Conservation (phyloP, 2,329 filamentous ascomycete genomes). For the Tothia fuscella region DNA sequence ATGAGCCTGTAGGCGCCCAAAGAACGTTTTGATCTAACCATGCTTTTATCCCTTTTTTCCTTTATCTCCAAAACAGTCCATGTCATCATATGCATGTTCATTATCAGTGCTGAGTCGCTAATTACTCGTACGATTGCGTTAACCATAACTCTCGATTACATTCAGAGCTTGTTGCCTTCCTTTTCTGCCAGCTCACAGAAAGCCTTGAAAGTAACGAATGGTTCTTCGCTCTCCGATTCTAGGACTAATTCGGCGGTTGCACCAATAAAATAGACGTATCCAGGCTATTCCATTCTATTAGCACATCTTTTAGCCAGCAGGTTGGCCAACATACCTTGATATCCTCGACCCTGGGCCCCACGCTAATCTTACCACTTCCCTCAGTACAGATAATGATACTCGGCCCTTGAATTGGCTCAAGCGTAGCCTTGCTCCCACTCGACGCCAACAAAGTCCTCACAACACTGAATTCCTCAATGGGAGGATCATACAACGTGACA, state of each 20-base stretch:
- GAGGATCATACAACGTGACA: conserved; percentile 75
- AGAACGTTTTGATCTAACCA: too few species aligned
- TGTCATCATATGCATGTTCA: not conserved
- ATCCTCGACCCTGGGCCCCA: conserved; percentile 69
- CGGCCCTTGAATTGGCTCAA: conserved; percentile 76
- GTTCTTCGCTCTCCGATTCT: conserved; percentile 54
- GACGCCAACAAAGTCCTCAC: conserved; percentile 64
- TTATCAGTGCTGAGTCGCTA: not conserved
- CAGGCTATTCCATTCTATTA: conserved; percentile 14
- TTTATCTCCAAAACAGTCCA: not conserved
- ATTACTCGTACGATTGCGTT: not conserved
- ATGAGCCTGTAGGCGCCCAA: too few species aligned
- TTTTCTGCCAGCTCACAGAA: conserved; percentile 65
- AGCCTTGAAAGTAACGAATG: conserved; percentile 82
- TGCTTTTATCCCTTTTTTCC: not conserved
- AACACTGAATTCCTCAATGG: conserved; percentile 92
- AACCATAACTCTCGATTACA: not conserved
- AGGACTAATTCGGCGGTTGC: conserved; percentile 74
- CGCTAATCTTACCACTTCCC: conserved; percentile 71
- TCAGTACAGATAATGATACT: conserved; percentile 86
- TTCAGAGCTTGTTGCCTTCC: conserved; percentile 1
- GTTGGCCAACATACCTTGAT: conserved; percentile 26
- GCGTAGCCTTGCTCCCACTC: conserved; percentile 67
- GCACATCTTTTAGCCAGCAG: not conserved
- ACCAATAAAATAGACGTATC: conserved; percentile 54